phyloP scores from a whole-genome alignment of 495 filamentous ascomycete genomes.

The Penicillium cosmopolitanum region DNA sequence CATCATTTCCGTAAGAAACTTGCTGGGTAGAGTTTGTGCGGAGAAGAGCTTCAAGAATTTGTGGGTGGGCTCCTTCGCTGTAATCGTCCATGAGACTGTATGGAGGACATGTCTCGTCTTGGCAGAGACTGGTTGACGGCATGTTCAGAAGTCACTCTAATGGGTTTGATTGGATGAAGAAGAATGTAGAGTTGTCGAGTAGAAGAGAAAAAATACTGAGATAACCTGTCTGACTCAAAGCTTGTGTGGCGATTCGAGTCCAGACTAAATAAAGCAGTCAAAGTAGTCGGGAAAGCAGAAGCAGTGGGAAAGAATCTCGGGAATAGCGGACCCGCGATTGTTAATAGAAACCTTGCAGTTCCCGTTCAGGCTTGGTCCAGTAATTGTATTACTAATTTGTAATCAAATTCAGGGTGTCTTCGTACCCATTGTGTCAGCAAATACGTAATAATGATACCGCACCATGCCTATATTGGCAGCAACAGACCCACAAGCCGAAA shows the following conservation, averaged over 20 bases:
- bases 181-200: neutral
- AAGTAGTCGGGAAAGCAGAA: constrained; percentile 20
- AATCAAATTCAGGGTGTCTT: neutral
- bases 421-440: too few species aligned
- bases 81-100: constrained; percentile 53
- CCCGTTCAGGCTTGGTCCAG: neutral
- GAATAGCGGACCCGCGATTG: constrained; percentile 8
- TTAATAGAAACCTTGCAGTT: neutral
- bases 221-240: constrained; percentile 5
- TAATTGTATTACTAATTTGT: neutral
- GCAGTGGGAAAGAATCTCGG: constrained; percentile 28
- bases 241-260: constrained; percentile 17
- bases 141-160: constrained; percentile 11
- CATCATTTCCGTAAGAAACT: constrained; percentile 45
- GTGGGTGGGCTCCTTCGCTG: constrained; percentile 50
- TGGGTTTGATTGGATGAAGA: neutral
- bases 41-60: constrained; percentile 45
- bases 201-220: neutral
- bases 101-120: constrained; percentile 34
- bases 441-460: neutral
- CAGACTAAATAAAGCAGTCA: constrained; percentile 6
- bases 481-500: neutral
- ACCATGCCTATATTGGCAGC: neutral
- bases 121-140: constrained; percentile 34
- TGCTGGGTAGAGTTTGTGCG: constrained; percentile 44